Percentiles rank a stretch among this genome's conserved stretches.
phyloP scores from a whole-genome alignment of 306 rosid species.

The Prunus campanulata region DNA sequence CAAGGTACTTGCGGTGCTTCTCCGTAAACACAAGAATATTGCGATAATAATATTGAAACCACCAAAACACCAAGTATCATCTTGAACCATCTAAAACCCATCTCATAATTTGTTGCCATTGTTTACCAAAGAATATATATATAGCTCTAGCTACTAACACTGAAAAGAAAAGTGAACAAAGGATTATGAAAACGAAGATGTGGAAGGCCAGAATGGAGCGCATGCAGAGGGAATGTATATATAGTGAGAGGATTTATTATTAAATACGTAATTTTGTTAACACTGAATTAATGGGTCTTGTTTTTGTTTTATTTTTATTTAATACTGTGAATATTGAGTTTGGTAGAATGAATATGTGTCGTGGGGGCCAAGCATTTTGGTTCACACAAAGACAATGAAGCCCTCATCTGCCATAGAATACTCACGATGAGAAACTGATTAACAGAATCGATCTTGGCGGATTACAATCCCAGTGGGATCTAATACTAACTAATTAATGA shows the following conservation, averaged over 20 bases:
- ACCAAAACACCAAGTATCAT: not conserved
- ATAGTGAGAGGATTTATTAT: no score
- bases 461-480: not conserved
- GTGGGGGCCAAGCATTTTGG: not conserved
- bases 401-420: not conserved
- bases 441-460: no score
- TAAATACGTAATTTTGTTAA: no score
- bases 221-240: no score
- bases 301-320: no score
- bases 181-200: no score
- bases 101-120: not conserved
- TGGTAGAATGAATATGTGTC: not conserved
- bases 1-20: conserved; percentile 29
- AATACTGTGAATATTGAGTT: no score
- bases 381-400: not conserved
- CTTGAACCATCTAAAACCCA: not conserved
- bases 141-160: no score
- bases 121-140: not conserved
- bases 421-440: not conserved
- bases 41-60: not conserved
- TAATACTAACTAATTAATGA: not conserved
- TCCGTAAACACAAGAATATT: conserved; percentile 11
- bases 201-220: no score
- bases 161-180: not conserved
- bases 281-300: no score